Percentiles rank a stretch among this genome's conserved stretches.
These are phyloP conservation scores for Diaporthe aspalathi DNA, from an alignment of 2,329 filamentous ascomycete species.

Conservation along the genomic window DNA sequence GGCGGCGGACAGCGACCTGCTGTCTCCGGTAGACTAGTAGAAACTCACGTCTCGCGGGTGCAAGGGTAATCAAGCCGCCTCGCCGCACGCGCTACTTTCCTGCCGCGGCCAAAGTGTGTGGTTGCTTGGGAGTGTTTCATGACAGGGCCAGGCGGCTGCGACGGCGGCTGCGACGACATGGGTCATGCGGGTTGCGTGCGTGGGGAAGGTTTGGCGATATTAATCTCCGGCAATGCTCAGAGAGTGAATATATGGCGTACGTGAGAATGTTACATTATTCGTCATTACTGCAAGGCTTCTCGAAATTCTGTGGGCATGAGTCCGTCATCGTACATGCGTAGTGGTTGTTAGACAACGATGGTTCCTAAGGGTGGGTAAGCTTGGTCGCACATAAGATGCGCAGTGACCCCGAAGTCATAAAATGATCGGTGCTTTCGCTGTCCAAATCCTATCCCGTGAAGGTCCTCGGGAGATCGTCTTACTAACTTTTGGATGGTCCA, in stretches of 20 bases:
- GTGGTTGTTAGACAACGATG: background rate
- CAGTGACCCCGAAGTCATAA: background rate
- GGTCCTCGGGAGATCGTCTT: background rate
- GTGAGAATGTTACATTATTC: background rate
- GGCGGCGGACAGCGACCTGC: background rate
- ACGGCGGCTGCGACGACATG: background rate
- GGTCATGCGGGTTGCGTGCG: background rate
- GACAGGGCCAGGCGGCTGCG: background rate
- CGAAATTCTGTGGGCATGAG: background rate
- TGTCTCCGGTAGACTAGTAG: background rate
- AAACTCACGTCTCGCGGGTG: conserved; percentile 20
- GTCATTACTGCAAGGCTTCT: background rate
- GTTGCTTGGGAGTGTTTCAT: conserved; percentile 23
- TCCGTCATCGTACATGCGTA: no score
- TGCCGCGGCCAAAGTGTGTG: background rate
- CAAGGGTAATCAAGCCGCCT: conserved; percentile 2
- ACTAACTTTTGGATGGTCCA: background rate
- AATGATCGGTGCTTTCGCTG: background rate
- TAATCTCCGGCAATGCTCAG: conserved; percentile 4
- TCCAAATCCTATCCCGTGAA: background rate
- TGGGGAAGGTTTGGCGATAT: conserved; percentile 11
- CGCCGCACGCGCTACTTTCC: background rate
- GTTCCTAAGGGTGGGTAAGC: background rate
- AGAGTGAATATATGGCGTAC: background rate
- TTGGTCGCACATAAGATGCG: background rate